Base-by-base conservation (phyloP, 148 eudicot species). In the Suaeda aralocaspica region DNA sequence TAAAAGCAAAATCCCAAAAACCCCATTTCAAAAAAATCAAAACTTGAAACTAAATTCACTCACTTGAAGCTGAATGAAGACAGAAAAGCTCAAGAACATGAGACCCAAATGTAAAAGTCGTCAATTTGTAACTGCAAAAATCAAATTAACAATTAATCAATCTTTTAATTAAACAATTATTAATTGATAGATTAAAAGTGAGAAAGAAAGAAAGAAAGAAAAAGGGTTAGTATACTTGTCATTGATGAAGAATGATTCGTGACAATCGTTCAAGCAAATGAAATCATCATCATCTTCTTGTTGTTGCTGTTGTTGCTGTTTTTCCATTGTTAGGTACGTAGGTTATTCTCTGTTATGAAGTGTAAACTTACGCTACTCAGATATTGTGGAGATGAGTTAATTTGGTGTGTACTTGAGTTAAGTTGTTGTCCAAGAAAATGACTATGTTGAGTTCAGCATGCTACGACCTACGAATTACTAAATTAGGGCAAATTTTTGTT, bases 51-150 rank as follows among this genome's bases (percentile, higher is more conserved):
- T 0, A 16, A 70, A n/a, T 16, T 25, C 49, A 68, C 88, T 81
- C 50, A 92, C 98, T 92, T 56, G 98, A 92, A 68, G 98, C 96
- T 22, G 98, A 90, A 11, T 90, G 90, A 62, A 92, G 94, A 69
- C 96, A 90, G 25, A 77, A 79, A 26, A 92, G 85, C 78, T 92
- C 71, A 80, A 92, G 90, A 80, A 90, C 91, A 68, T 92, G 86
- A 69, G 91, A 81, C 60, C 96, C 96, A 80, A 88, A 92, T 59
- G 87, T 88, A 68, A 92, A 92, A 16, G 86, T 88, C 13, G 96
- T 86, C 13, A 92, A 73, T 81, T 89, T 77, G 73, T 92, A 92
- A 72, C 97, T 92, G 85, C 79, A 81, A 28, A n/a, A 60, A 39
- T 14, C 10, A 57, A 41, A 25, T 33, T 28, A 18, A 49, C n/a